phyloP scores from a whole-genome alignment of 208 protist genomes.

The Entamoeba moshkovskii region DNA sequence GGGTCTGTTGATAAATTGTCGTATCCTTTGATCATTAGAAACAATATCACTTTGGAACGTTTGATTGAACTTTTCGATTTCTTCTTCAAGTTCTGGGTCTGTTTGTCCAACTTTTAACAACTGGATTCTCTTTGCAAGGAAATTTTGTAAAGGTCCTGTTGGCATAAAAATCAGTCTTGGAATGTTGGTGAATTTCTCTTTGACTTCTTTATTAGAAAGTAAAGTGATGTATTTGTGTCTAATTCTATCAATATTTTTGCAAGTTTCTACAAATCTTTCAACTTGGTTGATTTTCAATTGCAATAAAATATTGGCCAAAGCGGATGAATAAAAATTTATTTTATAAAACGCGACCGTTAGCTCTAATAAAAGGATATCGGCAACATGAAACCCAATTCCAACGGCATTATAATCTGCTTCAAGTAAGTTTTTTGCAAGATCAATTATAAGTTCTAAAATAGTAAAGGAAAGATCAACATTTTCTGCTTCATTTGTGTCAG shows the following conservation, averaged over 20 bases:
- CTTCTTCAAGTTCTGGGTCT: neutral
- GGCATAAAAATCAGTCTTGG: neutral
- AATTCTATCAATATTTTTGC: neutral
- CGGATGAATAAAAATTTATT: neutral
- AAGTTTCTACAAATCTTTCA: neutral
- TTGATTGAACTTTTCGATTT: neutral
- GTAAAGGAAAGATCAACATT: neutral
- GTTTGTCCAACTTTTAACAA: neutral
- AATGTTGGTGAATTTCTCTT: neutral
- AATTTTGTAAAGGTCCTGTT: neutral
- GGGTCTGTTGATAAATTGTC: neutral
- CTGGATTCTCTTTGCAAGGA: neutral
- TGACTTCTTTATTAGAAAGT: neutral
- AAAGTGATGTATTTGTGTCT: neutral
- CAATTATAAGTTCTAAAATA: neutral
- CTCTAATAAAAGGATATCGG: neutral
- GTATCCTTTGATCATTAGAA: neutral
- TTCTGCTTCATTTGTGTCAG: neutral
- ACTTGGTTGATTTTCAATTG: neutral
- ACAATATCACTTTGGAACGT: neutral
- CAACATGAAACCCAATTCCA: neutral
- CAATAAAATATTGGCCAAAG: neutral
- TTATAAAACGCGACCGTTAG: neutral
- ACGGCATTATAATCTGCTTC: neutral
- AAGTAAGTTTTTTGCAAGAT: neutral